Base-by-base conservation (phyloP, 164 flowering plant species). In the Dillenia turbinata region DNA sequence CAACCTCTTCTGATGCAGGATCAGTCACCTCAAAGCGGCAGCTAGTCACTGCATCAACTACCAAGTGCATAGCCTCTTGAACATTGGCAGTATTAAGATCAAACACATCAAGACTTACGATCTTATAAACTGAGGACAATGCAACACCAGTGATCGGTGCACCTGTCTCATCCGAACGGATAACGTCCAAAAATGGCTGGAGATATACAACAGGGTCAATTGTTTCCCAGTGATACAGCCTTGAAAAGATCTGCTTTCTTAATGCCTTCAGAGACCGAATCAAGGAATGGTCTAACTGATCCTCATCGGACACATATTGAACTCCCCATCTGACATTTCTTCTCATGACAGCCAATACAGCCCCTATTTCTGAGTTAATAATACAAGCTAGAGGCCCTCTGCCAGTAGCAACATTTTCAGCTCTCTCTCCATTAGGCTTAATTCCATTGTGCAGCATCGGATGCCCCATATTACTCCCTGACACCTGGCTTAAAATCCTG, bases 21-120 rank as follows among this genome's bases (percentile, higher is more conserved):
- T 80, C 84, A n/a, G 81, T 78, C 67, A 77, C 79, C 74, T 80
- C 84, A 63, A 80, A 80, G 26, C 81, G 63, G 66, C 84, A 80
- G 71, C 79, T 80, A 43, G 84, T 80, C 67, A 80, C 84, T 9
- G 81, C 79, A 53, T 80, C 79, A 57, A 80, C 79, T 45, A 78
- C 72, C 50, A 63, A 60, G 59, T 75, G 78, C 79, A 80, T 71
- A 43, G 79, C 76, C 56, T 71, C 76, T 56, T 70, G 77, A 12
- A 73, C 74, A 63, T 75, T 73, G 48, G 65, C 73, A 13, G 84
- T 75, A 47, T 59, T 67, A 15, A 73, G 71, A 69, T 80, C 79
- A 56, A 80, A 73, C 12, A 75, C 64, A 49, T 73, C 79, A 44
- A 80, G 69, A 13, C 74, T 64, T 54, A 80, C 15, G 48, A 80